phyloP scores from a whole-genome alignment of 2,329 filamentous ascomycete genomes.

The Aspergillus fumigatiaffinis region DNA sequence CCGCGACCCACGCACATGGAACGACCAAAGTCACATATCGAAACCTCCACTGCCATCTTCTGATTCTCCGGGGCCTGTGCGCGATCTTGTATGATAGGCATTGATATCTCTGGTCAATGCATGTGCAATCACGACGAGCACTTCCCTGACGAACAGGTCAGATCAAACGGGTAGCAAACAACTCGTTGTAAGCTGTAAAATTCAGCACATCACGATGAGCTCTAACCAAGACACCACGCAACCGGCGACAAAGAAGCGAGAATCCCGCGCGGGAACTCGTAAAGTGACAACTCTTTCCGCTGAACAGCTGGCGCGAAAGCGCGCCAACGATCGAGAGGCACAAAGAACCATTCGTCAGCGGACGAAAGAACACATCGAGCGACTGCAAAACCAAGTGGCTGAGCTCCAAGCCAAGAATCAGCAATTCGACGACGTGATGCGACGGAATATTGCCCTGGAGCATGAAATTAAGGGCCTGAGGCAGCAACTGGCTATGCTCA shows the following conservation, averaged over 20 bases:
- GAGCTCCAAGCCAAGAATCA: constrained; percentile 50
- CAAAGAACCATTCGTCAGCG: constrained; percentile 57
- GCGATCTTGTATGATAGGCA: constrained; percentile 11
- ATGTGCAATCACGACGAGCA: constrained; percentile 11
- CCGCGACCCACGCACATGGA: constrained; percentile 21
- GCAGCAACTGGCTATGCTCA: constrained; percentile 40
- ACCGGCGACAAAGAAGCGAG: constrained; percentile 25
- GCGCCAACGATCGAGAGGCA: constrained; percentile 58
- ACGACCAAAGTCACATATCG: constrained; percentile 17
- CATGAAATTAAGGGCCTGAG: constrained; percentile 53
- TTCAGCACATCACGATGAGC: constrained; percentile 17
- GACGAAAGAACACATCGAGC: constrained; percentile 57
- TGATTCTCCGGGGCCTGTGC: constrained; percentile 8
- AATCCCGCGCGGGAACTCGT: constrained; percentile 53
- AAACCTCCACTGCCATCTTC: constrained; percentile 4
- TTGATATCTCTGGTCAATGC: constrained; percentile 4
- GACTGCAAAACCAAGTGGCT: constrained; percentile 52
- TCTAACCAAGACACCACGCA: constrained; percentile 16
- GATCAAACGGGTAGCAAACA: constrained; percentile 1
- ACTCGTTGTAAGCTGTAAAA: background rate
- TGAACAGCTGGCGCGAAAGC: constrained; percentile 56
- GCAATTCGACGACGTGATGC: constrained; percentile 49
- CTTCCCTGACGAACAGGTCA: constrained; percentile 7
- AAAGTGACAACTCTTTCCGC: constrained; percentile 56
- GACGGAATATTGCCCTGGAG: constrained; percentile 52